These are phyloP conservation scores for Colletotrichum costaricense DNA, from an alignment of 2,329 filamentous ascomycete species.

Conservation along the genomic window DNA sequence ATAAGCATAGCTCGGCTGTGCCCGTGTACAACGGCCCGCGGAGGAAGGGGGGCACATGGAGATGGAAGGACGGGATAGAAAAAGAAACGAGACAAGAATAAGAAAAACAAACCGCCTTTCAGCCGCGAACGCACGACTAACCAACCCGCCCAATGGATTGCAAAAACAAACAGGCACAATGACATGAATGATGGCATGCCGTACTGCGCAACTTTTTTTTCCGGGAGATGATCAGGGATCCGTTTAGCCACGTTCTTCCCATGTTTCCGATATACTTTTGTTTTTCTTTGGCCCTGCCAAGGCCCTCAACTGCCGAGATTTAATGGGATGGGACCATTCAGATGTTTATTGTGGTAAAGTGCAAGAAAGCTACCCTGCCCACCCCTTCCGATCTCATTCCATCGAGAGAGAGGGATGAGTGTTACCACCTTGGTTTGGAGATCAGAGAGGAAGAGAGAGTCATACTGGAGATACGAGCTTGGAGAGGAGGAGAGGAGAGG, in stretches of 20 bases:
- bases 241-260: background rate
- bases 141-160: background rate
- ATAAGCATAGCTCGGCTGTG: constrained; percentile 5
- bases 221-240: background rate
- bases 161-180: background rate
- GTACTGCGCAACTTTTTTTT: background rate
- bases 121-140: background rate
- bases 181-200: background rate
- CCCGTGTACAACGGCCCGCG: constrained; percentile 21
- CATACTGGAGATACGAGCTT: background rate
- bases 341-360: background rate
- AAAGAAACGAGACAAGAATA: constrained; percentile 9
- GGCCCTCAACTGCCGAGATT: constrained; percentile 6
- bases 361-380: background rate
- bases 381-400: background rate
- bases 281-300: background rate
- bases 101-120: background rate
- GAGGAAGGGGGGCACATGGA: background rate
- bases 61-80: background rate
- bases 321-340: background rate
- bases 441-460: background rate
- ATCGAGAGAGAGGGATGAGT: background rate
- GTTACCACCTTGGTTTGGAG: no score
- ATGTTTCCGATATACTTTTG: background rate
- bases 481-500: background rate